phyloP scores from a whole-genome alignment of 805 yeast genomes.

The Ogataea trehaloabstinens region DNA sequence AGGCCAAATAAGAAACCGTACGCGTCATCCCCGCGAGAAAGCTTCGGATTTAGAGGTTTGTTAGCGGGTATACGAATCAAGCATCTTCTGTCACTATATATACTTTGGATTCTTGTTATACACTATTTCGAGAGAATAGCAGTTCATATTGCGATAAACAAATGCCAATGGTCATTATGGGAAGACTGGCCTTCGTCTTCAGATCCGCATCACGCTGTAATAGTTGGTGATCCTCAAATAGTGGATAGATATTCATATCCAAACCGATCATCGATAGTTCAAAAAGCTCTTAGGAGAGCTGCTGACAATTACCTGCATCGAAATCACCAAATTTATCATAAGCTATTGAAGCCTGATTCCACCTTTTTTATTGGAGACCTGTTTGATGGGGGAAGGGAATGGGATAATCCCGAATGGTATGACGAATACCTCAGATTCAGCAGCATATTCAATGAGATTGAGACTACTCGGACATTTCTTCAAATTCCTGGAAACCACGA shows the following conservation, averaged over 20 bases:
- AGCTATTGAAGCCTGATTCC: constrained; percentile 66
- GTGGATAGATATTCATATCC: constrained; percentile 89
- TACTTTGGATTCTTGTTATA: constrained; percentile 44
- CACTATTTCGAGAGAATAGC: constrained; percentile 54
- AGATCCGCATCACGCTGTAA: constrained; percentile 23
- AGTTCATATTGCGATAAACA: constrained; percentile 42
- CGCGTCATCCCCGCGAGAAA: background rate
- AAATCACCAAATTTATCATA: constrained; percentile 65
- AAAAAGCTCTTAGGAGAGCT: constrained; percentile 54
- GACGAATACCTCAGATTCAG: constrained; percentile 66
- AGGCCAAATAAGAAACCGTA: background rate
- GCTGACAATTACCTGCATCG: constrained; percentile 78
- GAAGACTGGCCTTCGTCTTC: constrained; percentile 47
- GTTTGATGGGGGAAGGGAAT: constrained; percentile 83
- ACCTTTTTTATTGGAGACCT: constrained; percentile 84
- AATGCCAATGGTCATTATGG: constrained; percentile 68
- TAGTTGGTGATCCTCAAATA: constrained; percentile 94
- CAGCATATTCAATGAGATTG: constrained; percentile 45
- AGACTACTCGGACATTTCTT: constrained; percentile 47
- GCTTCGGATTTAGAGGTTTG: background rate
- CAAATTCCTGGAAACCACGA: constrained; percentile 88
- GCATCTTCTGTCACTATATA: constrained; percentile 26
- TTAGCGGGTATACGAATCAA: constrained; percentile 8
- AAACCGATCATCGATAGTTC: constrained; percentile 51
- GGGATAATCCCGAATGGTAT: constrained; percentile 50